Conservation (phyloP, 805 yeast genomes). For the Hanseniaspora meyeri region DNA sequence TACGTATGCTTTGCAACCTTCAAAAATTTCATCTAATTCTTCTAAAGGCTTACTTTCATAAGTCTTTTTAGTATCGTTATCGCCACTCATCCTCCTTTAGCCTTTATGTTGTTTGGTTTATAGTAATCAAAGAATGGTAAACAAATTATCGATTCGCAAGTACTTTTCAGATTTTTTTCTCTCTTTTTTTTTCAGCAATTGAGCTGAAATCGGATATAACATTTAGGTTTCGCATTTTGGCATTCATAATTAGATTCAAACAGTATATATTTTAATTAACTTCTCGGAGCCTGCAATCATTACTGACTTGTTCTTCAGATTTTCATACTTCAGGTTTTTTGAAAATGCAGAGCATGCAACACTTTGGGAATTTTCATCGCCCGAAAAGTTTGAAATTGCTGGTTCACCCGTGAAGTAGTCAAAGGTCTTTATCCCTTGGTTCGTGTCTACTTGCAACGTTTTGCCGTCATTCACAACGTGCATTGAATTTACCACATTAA, state of each 20-base stretch:
- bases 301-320: conserved; percentile 49
- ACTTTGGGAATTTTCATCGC: neutral
- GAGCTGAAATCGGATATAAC: neutral
- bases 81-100: conserved; percentile 9
- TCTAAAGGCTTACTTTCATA: conserved; percentile 16
- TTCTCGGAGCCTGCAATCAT: conserved; percentile 61
- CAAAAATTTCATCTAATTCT: conserved; percentile 39
- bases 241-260: conserved; percentile 24
- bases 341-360: neutral
- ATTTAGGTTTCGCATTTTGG: too few relatives aligned
- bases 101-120: neutral
- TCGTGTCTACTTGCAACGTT: conserved; percentile 69
- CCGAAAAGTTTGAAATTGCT: conserved; percentile 55
- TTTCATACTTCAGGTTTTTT: neutral
- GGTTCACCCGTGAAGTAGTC: conserved; percentile 66
- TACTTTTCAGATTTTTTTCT: neutral
- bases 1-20: conserved; percentile 76
- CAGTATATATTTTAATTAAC: conserved; percentile 43
- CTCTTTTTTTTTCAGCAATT: neutral
- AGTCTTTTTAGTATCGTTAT: conserved; percentile 20
- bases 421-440: conserved; percentile 65
- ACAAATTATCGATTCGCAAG: neutral
- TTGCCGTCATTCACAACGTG: conserved; percentile 52
- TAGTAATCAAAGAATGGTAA: neutral
- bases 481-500: conserved; percentile 3